Base-by-base conservation (phyloP, 1,139 yeast species). In the Kluyveromyces sp. region DNA sequence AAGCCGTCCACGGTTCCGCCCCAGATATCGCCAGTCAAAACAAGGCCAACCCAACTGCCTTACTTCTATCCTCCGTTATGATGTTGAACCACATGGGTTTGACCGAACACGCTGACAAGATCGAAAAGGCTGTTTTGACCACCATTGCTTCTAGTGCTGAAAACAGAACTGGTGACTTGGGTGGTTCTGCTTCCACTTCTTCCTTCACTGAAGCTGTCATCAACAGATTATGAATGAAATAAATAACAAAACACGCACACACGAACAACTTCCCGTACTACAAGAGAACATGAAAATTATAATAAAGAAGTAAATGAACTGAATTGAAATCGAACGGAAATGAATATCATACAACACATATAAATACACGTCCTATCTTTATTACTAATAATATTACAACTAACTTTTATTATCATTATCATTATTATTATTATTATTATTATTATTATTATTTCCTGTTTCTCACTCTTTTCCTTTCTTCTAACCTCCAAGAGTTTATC, bases 1-100 rank as follows among this genome's bases (percentile, higher is more conserved):
- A 92, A 78, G 97, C 98, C 58, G 98, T 92, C 65, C 97, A 92
- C 71, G 97, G 98, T 69, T 87, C 97, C 50, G 97, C 97, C 55
- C 97, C 97, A 58, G 97, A 90, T 70, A 90, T 90, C 65, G 96
- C 97, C 54, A 97, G 97, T 66, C 88, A 90, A 78, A 94, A 95
- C 66, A 80, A 86, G 69, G 98, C 98, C 56, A 92, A 92, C 81
- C 98, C 98, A 73, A 92, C 97, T 54, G 98, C 98, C 52, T 74
- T 92, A 67, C 77, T 92, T 68, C 79, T 92, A 68, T 88, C 97
- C 43, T 90, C 97, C 45, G 89, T 89, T 66, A 90, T 92, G 97
- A 90, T 92, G 97, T 83, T 92, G 78, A 86, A 95, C 77, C 97
- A 92, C 77, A 89, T 92, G 97, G 83, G 87, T 47, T 79, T 92